Base-by-base conservation (phyloP, 495 filamentous ascomycete species). In the Aspergillus saccharolyticus region DNA sequence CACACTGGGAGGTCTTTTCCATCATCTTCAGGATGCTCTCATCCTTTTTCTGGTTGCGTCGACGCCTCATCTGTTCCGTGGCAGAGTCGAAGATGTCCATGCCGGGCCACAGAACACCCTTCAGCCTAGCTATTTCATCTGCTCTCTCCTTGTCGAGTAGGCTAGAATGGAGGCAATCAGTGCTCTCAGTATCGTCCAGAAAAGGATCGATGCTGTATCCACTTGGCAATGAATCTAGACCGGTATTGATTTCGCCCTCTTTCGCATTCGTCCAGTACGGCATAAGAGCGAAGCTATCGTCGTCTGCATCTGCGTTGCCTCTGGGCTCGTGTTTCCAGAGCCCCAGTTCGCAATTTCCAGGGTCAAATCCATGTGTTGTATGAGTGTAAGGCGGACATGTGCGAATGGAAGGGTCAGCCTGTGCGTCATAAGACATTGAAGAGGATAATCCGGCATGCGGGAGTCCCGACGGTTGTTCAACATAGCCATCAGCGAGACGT, bases 21-120 rank as follows among this genome's bases (percentile, higher is more conserved):
- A 96, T 89, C 61, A 80, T 78, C 66, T 79, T 80, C 20, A 96
- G 59, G 19, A 89, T 82, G 7, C 80, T 86, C 14, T 75, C 78
- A 54, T 89, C 86, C 64, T 96, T 96, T 59, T 88, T 88, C 69
- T 96, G 91, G 65, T 96, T 96, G 43, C 91, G 83, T 72, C 83
- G 89, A 42, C 88, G 83, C 64, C 86, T 86, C 77, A 88, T 87
- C 48, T 87, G 81, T 53, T 83, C 77, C 1, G 84, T 89, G 8
- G 91, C 91, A 12, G 90, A 87, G 66, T 96, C 91, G 63, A 95
- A 96, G 18, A 93, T 71, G 53, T 86, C 83, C 91, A 96, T 96
- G 9, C 91, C 91, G 4, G 88, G 88, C 78, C 83, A 95, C 47
- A 81, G 67, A 8, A 89, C 70, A 0, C 91, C 91, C 69, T 96